These are phyloP conservation scores for Cladophialophora bantiana DNA, from an alignment of 2,329 filamentous ascomycete species.

Conservation along the genomic window DNA sequence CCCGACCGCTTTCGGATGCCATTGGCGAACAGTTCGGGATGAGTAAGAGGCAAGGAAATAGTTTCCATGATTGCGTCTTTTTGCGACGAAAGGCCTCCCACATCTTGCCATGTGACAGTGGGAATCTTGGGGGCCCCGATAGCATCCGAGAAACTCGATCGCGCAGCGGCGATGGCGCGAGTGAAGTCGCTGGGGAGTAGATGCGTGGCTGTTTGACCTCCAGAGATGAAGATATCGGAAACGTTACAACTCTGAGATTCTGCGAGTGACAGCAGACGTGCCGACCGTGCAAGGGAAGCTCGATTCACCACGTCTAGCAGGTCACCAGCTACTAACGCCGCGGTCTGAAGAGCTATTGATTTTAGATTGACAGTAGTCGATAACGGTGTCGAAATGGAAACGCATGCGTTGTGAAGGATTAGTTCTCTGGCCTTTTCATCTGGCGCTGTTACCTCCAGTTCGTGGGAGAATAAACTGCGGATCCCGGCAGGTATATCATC, in stretches of 20 bases:
- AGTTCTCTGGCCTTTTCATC: slow-evolving; percentile 92
- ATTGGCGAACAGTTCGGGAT: slow-evolving; percentile 92
- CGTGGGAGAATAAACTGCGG: slow-evolving; percentile 90
- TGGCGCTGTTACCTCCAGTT: slow-evolving; percentile 90
- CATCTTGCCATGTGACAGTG: slow-evolving; percentile 95
- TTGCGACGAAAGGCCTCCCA: slow-evolving; percentile 89
- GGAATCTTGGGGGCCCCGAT: slow-evolving; percentile 98
- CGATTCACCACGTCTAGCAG: slow-evolving; percentile 93
- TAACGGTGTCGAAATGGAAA: slow-evolving; percentile 76
- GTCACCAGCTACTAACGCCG: slow-evolving; percentile 91
- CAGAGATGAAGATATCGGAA: slow-evolving; percentile 82
- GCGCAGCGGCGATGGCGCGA: slow-evolving; percentile 88
- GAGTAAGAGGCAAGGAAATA: slow-evolving; percentile 88
- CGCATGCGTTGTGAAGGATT: slow-evolving; percentile 79
- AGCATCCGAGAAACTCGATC: slow-evolving; percentile 97
- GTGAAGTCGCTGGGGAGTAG: slow-evolving; percentile 87
- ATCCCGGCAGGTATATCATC: slow-evolving; percentile 93
- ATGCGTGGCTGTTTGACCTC: slow-evolving; percentile 78
- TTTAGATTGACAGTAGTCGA: slow-evolving; percentile 84
- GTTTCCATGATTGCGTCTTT: slow-evolving; percentile 98
- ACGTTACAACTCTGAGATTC: slow-evolving; percentile 38
- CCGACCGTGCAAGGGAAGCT: slow-evolving; percentile 76
- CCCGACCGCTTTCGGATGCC: slow-evolving; percentile 98
- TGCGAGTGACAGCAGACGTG: slow-evolving; percentile 77
- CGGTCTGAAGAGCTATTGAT: slow-evolving; percentile 90